A percentile compares a stretch with the other conserved stretches of the same genome.
These are phyloP conservation scores for Quercus alba DNA, from an alignment of 306 rosid genomes.

Conservation along the genomic window DNA sequence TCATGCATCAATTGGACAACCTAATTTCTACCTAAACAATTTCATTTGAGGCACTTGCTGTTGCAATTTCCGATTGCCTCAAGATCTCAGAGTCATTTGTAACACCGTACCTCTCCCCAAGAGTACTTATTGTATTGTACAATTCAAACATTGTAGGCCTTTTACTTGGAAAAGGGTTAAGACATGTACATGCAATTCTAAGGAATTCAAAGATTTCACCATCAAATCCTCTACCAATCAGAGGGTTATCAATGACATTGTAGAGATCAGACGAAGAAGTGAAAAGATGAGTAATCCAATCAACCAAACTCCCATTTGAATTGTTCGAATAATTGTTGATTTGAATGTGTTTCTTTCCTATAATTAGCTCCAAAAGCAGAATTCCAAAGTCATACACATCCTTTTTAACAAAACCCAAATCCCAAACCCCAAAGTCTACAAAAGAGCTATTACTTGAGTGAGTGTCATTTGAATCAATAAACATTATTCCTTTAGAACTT, in stretches of 20 bases:
- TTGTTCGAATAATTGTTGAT: neutral
- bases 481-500: conserved; percentile 26
- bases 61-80: no score
- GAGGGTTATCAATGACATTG: conserved; percentile 14
- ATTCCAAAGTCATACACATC: conserved; percentile 40
- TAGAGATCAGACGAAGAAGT: neutral
- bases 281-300: neutral
- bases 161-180: conserved; percentile 12
- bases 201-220: conserved; percentile 16
- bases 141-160: conserved; percentile 44
- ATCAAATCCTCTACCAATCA: conserved; percentile 21
- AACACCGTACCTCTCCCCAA: neutral
- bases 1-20: no score
- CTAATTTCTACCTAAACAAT: no score
- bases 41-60: no score
- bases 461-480: neutral
- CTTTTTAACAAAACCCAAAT: conserved; percentile 19
- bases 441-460: neutral
- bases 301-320: no score
- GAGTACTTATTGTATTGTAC: conserved; percentile 11
- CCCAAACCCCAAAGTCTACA: neutral
- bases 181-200: conserved; percentile 29
- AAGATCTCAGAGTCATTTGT: no score
- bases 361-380: conserved; percentile 33
- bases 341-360: conserved; percentile 9